Percentiles rank a stretch among this genome's conserved stretches.
phyloP scores from a whole-genome alignment of 2,329 filamentous ascomycete genomes.

The Nigrograna mackinnonii region DNA sequence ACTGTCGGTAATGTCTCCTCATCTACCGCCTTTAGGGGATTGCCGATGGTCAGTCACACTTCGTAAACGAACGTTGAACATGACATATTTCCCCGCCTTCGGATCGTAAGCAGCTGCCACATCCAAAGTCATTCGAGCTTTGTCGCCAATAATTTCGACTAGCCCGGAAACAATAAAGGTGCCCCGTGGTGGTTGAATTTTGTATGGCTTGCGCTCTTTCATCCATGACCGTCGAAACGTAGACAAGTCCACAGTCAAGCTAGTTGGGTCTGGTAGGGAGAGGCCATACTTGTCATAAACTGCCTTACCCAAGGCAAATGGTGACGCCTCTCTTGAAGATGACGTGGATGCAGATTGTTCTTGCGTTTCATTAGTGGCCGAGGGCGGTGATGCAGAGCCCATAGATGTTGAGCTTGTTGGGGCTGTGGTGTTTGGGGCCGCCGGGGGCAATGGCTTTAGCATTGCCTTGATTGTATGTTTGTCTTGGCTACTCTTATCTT shows the following conservation, averaged over 20 bases:
- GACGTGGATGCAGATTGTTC: neutral
- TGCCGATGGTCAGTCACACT: conserved; percentile 37
- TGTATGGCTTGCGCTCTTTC: no score
- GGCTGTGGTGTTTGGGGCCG: neutral
- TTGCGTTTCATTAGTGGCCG: neutral
- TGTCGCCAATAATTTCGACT: conserved; percentile 49
- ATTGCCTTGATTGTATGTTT: no score
- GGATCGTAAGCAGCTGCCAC: conserved; percentile 52
- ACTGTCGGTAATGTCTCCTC: no score
- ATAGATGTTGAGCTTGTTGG: no score
- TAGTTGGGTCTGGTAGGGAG: no score
- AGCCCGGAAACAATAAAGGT: conserved; percentile 49
- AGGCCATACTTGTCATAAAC: no score
- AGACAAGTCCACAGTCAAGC: no score
- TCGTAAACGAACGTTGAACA: conserved; percentile 26
- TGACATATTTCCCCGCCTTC: conserved; percentile 40
- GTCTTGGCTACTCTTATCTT: no score
- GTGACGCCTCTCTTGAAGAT: neutral
- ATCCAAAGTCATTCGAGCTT: conserved; percentile 47
- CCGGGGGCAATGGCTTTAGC: no score
- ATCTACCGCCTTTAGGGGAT: conserved; percentile 42
- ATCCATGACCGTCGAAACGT: no score
- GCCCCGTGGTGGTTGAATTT: conserved; percentile 50
- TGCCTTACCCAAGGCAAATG: no score
- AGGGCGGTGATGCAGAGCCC: conserved; percentile 11